Percentiles rank a stretch among this genome's conserved stretches.
These are phyloP conservation scores for Hymenoscyphus occultus DNA, from an alignment of 2,329 filamentous ascomycete species.

Conservation along the genomic window DNA sequence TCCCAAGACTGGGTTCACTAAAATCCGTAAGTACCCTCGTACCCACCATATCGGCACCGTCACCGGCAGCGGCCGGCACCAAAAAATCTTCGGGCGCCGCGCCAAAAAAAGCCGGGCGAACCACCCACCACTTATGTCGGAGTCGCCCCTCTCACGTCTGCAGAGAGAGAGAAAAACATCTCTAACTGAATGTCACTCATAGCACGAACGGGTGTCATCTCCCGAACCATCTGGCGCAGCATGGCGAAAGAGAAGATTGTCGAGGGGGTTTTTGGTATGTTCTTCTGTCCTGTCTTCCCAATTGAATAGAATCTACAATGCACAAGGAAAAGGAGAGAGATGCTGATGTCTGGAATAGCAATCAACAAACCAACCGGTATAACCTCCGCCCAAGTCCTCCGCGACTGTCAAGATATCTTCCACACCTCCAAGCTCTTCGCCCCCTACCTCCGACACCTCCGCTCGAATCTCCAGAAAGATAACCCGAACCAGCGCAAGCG, in stretches of 20 bases:
- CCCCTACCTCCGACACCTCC: conserved; percentile 69
- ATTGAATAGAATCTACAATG: neutral
- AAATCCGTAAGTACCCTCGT: neutral
- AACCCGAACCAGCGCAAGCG: conserved; percentile 57
- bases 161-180: neutral
- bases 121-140: neutral
- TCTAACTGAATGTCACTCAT: neutral
- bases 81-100: neutral
- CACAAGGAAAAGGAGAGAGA: neutral
- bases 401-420: conserved; percentile 81
- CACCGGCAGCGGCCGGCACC: neutral
- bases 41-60: neutral
- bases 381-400: conserved; percentile 86
- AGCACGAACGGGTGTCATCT: neutral
- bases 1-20: neutral
- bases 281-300: conserved; percentile 23
- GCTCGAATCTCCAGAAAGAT: conserved; percentile 53
- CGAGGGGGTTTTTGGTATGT: conserved; percentile 60
- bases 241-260: conserved; percentile 45
- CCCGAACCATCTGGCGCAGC: conserved; percentile 21
- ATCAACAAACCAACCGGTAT: conserved; percentile 89
- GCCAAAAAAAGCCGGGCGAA: neutral
- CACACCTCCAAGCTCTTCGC: conserved; percentile 76
- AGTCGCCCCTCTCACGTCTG: neutral
- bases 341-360: conserved; percentile 48